Base-by-base conservation (phyloP, 208 protist genomes). In the Trypanosoma grayi region DNA sequence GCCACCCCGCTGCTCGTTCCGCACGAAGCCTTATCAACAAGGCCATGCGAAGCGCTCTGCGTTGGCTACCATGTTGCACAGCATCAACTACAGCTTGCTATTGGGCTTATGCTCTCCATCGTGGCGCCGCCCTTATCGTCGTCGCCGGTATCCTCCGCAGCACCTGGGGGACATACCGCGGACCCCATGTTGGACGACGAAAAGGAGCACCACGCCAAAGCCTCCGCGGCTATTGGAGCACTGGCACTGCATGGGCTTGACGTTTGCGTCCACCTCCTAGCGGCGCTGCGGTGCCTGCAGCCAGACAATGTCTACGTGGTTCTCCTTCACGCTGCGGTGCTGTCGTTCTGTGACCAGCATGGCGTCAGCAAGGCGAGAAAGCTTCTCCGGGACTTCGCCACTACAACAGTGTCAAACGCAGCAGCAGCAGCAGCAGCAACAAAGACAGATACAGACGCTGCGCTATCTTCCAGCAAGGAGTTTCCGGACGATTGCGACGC, bases 11-110 rank as follows among this genome's bases (percentile, higher is more conserved):
- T 75, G 8, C 6, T 57, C 9, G 8, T 75, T n/a, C 68, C 74
- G 2, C 33, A 18, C 7, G 57, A 66, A 7, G 59, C 70, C 3
- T 8, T 69, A 2, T 61, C 65, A n/a, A 34, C 45, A 25, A 66
- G 37, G 2, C 71, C 71, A 20, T 11, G 41, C 2, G 71, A 72
- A 47, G 58, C 63, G 0, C 7, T 78, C 1, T 43, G 53, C 18
- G 47, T 78, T 18, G 56, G 50, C 8, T 78, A 73, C 52, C 76
- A 82, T 54, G 36, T 63, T 18, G 67, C 66, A 39, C 76, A 54
- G 45, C 51, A 63, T 9, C 64, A 55, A 37, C 57, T 68, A 13
- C 44, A 61, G 16, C 9, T 61, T 3, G 10, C 33, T 1, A 33
- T 67, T 10, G 31, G 40, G 9, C 46, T 75, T 31, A 34, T 70